These are phyloP conservation scores for Tetradesmus obliquus DNA, from an alignment of 139 green algal species.

Conservation along the genomic window DNA sequence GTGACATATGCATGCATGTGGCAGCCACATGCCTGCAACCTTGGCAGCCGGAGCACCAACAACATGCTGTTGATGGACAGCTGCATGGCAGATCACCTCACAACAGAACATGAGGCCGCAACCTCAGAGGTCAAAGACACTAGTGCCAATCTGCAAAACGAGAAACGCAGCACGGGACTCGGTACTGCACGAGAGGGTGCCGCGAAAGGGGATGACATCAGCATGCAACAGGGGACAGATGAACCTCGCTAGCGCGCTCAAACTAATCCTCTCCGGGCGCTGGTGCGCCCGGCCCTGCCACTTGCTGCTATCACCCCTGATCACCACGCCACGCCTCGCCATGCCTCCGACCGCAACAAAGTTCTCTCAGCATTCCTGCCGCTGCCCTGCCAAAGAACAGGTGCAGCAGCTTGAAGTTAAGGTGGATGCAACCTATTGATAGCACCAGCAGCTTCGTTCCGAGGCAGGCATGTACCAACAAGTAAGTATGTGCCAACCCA, in stretches of 20 bases:
- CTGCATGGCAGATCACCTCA: not conserved
- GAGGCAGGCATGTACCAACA: not conserved
- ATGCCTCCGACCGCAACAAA: not conserved
- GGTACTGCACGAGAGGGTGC: not conserved
- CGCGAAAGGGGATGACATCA: not conserved
- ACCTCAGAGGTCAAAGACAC: too few relatives aligned
- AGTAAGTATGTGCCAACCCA: not conserved
- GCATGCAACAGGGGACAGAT: not conserved
- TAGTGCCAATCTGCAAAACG: too few relatives aligned
- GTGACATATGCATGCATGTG: too few relatives aligned
- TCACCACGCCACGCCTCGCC: not conserved
- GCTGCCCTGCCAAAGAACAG: not conserved
- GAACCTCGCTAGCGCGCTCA: not conserved
- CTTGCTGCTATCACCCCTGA: not conserved
- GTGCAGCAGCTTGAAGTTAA: not conserved
- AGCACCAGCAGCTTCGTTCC: not conserved
- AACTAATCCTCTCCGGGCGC: not conserved
- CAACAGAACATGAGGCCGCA: not conserved
- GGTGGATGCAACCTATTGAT: not conserved
- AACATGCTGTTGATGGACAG: too few relatives aligned
- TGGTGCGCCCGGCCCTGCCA: not conserved
- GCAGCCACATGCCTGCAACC: too few relatives aligned
- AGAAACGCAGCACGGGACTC: not conserved
- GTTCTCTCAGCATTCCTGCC: not conserved
- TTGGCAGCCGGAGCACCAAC: too few relatives aligned